Conservation (phyloP, 1,139 yeast genomes). For the Suhomyces yuchorum region DNA sequence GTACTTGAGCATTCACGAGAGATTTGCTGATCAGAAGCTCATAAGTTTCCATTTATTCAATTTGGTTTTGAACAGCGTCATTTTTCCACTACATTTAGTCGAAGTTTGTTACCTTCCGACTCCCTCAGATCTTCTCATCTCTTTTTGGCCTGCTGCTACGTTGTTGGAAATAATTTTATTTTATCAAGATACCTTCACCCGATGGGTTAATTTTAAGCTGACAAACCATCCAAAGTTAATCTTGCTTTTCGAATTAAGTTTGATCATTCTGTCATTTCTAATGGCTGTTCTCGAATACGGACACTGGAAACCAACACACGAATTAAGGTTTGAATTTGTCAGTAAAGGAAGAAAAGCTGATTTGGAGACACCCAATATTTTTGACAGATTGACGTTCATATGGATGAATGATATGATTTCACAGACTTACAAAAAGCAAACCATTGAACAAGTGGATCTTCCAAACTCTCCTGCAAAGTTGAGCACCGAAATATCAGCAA, state of each 20-base stretch:
- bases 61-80: slow-evolving; percentile 20
- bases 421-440: slow-evolving; percentile 50
- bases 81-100: slow-evolving; percentile 44
- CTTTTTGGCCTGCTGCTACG: slow-evolving; percentile 45
- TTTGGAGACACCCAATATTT: slow-evolving; percentile 46
- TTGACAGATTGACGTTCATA: slow-evolving; percentile 54
- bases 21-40: slow-evolving; percentile 26
- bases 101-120: slow-evolving; percentile 37
- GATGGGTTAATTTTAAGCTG: slow-evolving; percentile 27
- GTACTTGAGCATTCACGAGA: slow-evolving; percentile 25
- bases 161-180: slow-evolving; percentile 24
- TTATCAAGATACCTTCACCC: slow-evolving; percentile 35
- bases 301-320: slow-evolving; percentile 35
- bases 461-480: slow-evolving; percentile 56
- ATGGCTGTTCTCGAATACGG: slow-evolving; percentile 30
- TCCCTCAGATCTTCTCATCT: slow-evolving; percentile 37
- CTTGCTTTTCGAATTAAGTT: slow-evolving; percentile 20
- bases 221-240: slow-evolving; percentile 14
- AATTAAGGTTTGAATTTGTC: slow-evolving; percentile 22
- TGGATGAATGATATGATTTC: slow-evolving; percentile 63
- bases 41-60: slow-evolving; percentile 25
- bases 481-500: slow-evolving; percentile 36
- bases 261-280: slow-evolving; percentile 23
- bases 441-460: slow-evolving; percentile 52
- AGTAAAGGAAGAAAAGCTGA: slow-evolving; percentile 15